A percentile compares a stretch with the other conserved stretches of the same genome.
Conservation (phyloP, 225 moss, liverwort and hornwort species). For the Lunularia cruciata region DNA sequence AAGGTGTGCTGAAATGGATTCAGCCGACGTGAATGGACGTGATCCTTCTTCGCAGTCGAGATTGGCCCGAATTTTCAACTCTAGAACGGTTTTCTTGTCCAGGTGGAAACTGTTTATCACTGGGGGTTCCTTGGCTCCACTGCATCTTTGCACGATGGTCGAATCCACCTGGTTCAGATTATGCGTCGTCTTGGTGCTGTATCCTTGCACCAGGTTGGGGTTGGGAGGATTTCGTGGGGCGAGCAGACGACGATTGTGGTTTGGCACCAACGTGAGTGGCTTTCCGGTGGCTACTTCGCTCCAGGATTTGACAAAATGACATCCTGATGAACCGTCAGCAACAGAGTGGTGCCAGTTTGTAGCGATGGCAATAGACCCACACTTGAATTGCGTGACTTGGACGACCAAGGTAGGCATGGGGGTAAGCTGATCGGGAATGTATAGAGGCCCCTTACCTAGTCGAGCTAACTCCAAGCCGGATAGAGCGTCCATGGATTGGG, state of each 20-base stretch:
- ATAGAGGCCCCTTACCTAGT: conserved; percentile 19
- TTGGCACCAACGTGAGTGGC: background rate
- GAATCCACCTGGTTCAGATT: background rate
- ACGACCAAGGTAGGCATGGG: conserved; percentile 21
- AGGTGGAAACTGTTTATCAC: conserved; percentile 26
- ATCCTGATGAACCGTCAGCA: conserved; percentile 20
- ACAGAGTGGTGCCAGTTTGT: conserved; percentile 24
- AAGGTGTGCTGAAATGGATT: conserved; percentile 13
- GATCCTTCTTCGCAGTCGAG: background rate
- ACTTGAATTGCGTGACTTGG: conserved; percentile 21
- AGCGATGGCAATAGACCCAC: conserved; percentile 13
- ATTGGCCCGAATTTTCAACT: conserved; percentile 13
- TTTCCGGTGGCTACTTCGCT: conserved; percentile 8
- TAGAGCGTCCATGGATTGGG: conserved; percentile 8
- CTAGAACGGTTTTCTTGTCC: conserved; percentile 1
- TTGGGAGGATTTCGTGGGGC: background rate
- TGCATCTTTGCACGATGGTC: background rate
- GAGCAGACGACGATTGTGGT: conserved; percentile 15
- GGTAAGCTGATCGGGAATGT: conserved; percentile 19
- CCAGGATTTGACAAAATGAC: conserved; percentile 24
- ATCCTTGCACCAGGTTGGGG: conserved; percentile 16
- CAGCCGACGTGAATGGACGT: conserved; percentile 23
- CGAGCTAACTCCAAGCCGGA: conserved; percentile 14
- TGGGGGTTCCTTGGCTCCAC: conserved; percentile 1
- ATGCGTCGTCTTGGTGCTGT: conserved; percentile 12